phyloP scores from a whole-genome alignment of 129 eudicot genomes.

The Silybum marianum region DNA sequence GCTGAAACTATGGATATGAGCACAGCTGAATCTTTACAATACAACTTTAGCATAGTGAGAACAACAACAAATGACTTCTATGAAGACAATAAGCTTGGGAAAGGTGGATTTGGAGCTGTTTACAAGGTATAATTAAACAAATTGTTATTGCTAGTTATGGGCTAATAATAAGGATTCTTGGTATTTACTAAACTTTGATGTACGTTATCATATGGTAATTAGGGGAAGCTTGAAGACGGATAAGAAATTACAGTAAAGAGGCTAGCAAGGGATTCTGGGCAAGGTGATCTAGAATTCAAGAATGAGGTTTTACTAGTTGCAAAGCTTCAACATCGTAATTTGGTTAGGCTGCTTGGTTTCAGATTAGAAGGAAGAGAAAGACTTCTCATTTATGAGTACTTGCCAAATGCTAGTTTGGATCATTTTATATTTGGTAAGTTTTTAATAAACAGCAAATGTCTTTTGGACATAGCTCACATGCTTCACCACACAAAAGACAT shows the following conservation, averaged over 20 bases:
- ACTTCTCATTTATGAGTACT: conserved; percentile 37
- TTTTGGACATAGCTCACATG: not conserved
- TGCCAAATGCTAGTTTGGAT: conserved; percentile 41
- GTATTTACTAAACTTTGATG: not conserved
- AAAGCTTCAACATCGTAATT: conserved; percentile 41
- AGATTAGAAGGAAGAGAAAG: conserved; percentile 21
- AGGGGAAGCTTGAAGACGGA: conserved; percentile 34
- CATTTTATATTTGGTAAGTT: conserved; percentile 30
- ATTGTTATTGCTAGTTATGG: not conserved
- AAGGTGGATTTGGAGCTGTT: conserved; percentile 41
- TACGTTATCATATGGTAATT: not conserved
- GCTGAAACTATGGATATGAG: conserved; percentile 17
- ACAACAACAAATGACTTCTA: conserved; percentile 28
- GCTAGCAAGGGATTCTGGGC: conserved; percentile 15
- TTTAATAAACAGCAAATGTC: not conserved
- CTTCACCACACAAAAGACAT: no score
- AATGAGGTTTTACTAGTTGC: no score
- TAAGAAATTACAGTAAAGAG: conserved; percentile 38
- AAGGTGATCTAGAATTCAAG: no score
- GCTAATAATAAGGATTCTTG: not conserved
- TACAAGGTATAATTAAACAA: conserved; percentile 27
- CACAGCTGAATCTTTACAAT: conserved; percentile 28
- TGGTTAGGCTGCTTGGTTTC: conserved; percentile 35
- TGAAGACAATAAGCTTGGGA: conserved; percentile 27
- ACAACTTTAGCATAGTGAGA: conserved; percentile 17